Evolutionary conservation across 345 rosid genomes (phyloP).

Genomic region (Salix dunnii): DNA sequence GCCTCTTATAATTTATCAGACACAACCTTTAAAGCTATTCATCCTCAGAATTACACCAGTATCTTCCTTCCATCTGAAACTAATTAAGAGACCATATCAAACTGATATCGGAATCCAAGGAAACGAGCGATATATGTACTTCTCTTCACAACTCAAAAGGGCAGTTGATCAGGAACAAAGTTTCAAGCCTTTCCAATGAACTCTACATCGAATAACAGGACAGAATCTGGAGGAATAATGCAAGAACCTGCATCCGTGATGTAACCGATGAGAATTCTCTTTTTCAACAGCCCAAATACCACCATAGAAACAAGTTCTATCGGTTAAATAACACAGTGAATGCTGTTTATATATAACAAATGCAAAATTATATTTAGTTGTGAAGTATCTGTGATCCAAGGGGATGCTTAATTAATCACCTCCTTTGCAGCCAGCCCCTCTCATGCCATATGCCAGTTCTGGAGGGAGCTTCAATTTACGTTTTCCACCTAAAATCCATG

Average conservation of each 20-base stretch:
- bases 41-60: not conserved
- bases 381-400: too few species aligned
- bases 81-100: too few species aligned
- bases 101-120: too few species aligned
- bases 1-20: not conserved
- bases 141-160: not conserved
- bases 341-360: not conserved
- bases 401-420: slow-evolving; percentile 34
- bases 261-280: not conserved
- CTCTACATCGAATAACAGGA: slow-evolving; percentile 80
- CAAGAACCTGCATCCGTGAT: slow-evolving; percentile 63
- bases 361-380: too few species aligned
- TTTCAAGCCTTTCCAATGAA: slow-evolving; percentile 65
- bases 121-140: not conserved
- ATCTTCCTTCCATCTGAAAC: too few species aligned
- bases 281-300: not conserved
- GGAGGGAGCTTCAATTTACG: slow-evolving; percentile 70
- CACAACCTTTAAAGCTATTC: not conserved
- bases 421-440: slow-evolving; percentile 96
- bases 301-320: not conserved
- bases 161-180: not conserved
- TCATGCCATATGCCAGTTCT: slow-evolving; percentile 71
- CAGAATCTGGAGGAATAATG: slow-evolving; percentile 77
- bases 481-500: slow-evolving; percentile 53
- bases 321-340: not conserved